A percentile compares a stretch with the other conserved stretches of the same genome.
Evolutionary conservation across 805 yeast species (phyloP).

Genomic region (Ogataea pini): DNA sequence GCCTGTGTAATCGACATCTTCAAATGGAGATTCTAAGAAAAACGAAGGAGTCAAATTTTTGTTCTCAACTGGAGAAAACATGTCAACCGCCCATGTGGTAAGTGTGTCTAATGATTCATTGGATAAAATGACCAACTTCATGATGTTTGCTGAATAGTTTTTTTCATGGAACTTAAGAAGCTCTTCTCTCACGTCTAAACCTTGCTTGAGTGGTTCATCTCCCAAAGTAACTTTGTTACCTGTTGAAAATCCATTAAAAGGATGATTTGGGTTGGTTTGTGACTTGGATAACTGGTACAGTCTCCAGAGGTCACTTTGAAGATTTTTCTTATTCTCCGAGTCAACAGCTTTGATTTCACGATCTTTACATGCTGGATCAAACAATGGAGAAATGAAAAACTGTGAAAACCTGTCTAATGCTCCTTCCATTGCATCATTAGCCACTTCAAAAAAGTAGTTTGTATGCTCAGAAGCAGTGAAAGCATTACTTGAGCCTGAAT

Average conservation of each 20-base stretch:
- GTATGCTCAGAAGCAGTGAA: constrained; percentile 88
- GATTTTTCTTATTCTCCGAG: constrained; percentile 91
- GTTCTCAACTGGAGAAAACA: constrained; percentile 65
- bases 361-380: constrained; percentile 72
- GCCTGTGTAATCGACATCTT: constrained; percentile 48
- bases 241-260: constrained; percentile 84
- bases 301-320: constrained; percentile 90
- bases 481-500: constrained; percentile 90
- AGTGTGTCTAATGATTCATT: constrained; percentile 74
- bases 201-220: constrained; percentile 56
- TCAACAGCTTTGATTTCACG: constrained; percentile 94
- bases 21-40: constrained; percentile 49
- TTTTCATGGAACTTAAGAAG: constrained; percentile 70
- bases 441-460: constrained; percentile 86
- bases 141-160: constrained; percentile 81
- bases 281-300: constrained; percentile 80
- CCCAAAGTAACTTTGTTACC: constrained; percentile 82
- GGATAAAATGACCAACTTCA: constrained; percentile 85
- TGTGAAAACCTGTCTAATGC: constrained; percentile 93
- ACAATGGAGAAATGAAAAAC: constrained; percentile 85
- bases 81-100: constrained; percentile 66
- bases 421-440: constrained; percentile 73
- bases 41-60: constrained; percentile 44
- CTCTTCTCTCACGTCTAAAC: constrained; percentile 78
- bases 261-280: constrained; percentile 72